phyloP scores from a whole-genome alignment of 192 early-diverging fungal species.

The Allomyces arbusculus region DNA sequence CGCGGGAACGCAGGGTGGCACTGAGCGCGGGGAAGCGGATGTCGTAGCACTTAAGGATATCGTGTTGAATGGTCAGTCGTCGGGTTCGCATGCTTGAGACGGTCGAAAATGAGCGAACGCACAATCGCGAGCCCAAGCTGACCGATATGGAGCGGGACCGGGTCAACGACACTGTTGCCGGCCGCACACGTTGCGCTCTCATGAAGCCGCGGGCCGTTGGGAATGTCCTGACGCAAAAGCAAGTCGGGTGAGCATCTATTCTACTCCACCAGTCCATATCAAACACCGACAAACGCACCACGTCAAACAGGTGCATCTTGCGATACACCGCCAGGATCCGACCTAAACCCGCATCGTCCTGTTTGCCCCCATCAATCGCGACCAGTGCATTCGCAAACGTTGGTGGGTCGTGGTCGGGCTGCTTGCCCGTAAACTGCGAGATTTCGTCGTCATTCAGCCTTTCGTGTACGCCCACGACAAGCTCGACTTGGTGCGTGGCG shows the following conservation, averaged over 20 bases:
- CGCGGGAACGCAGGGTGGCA: slow-evolving; percentile 23
- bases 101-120: background rate
- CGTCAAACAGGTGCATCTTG: slow-evolving; percentile 69
- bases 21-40: slow-evolving; percentile 57
- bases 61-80: background rate
- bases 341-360: slow-evolving; percentile 17
- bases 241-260: slow-evolving; percentile 8
- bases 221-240: slow-evolving; percentile 17
- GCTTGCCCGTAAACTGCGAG: background rate
- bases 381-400: slow-evolving; percentile 47
- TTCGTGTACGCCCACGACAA: slow-evolving; percentile 66
- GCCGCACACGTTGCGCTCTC: slow-evolving; percentile 20
- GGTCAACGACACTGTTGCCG: slow-evolving; percentile 13
- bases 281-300: slow-evolving; percentile 20
- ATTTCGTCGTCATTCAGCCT: slow-evolving; percentile 9
- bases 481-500: slow-evolving; percentile 33
- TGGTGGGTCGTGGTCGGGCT: slow-evolving; percentile 5
- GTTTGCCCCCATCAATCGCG: slow-evolving; percentile 18
- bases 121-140: slow-evolving; percentile 30
- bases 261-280: slow-evolving; percentile 10
- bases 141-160: slow-evolving; percentile 25
- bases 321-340: slow-evolving; percentile 31
- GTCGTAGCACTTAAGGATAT: slow-evolving; percentile 42
- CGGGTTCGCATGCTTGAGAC: background rate
- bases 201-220: slow-evolving; percentile 20